Evolutionary conservation across 2,329 filamentous ascomycete genomes (phyloP), one percentile per base, ranked within the genome.

Genomic region (Lasiodiplodia theobromae): DNA sequence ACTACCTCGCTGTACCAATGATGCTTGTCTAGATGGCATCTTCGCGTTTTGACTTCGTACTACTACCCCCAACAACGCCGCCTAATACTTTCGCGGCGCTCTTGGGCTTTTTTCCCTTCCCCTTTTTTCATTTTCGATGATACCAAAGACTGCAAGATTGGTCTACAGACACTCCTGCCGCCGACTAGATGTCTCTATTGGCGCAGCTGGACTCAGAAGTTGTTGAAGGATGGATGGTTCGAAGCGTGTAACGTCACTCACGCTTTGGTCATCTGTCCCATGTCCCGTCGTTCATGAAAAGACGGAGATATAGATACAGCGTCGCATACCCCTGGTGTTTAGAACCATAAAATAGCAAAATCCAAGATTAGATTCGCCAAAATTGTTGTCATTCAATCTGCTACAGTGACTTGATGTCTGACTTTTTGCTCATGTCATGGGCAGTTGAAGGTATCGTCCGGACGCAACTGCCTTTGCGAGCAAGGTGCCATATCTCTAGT

Each of bases 111-210:
- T 40, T 28, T n/a, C 6, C n/a, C 54, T 44, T 37, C 25, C 28
- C 14, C 52, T 28, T 53, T 28, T 66, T 56, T 54, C 31, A 16
- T 23, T 37, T 23, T 14, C 31, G 54, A 66, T 66, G 63, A 66
- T 66, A 66, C 63, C 63, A 66, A 56, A 56, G 63, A 66, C 51
- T 66, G 63, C 34, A 52, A 34, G 44, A 40, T 21, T 18, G 11
- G 60, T 64, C 60, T 40, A 25, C 34, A 64, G 60, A 52, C 5
- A 38, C 6, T n/a, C 16, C 60, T 64, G 60, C 31, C 47, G 60
- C 60, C 60, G 31, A 64, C 28, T 51, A 64, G 44, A 62, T 62
- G 38, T 62, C 40, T 49, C n/a, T 47, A 25, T n/a, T 44, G 44
- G 60, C 60, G 60, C 60, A 64, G 60, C 44, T 38, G 44, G 28